Evolutionary conservation across 2,329 filamentous ascomycete genomes (phyloP), one percentile per base, ranked within the genome.

Genomic region (Beauveria caledonica): DNA sequence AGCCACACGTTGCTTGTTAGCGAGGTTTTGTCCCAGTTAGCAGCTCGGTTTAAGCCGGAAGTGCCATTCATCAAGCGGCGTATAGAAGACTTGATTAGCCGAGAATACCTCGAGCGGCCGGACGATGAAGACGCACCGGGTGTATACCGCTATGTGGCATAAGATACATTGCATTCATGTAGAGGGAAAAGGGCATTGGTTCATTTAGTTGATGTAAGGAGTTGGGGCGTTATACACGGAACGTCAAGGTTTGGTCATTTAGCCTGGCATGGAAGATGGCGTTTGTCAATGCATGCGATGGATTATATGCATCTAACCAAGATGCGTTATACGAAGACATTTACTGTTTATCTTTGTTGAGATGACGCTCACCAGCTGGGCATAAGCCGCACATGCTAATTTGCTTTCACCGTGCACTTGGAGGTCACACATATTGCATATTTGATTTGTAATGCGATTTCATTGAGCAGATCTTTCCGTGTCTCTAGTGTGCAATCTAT

Each of bases 51-150:
- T 78, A 87, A 85, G 68, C 89, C 89, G 0, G 88, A 92, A 60
- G 80, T 92, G 40, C 78, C 80, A 33, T 85, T 92, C 75, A 87
- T 93, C 75, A 93, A 93, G 79, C 87, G 85, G 70, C 85, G 86
- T n/a, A 87, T 93, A 62, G 89, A 92, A 71, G 86, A 86, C 64
- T 76, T 93, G 54, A 89, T 93, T 55, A 82, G 85, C 62, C 80
- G 88, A 63, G 89, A 93, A 69, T 93, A 92, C 65, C 77, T 93
- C 21, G 89, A 92, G 74, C 83, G 89, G 4, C 72, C 73, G 6
- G 80, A 88, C 15, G 89, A 91, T 50, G 86, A 85, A 10, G 80
- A 78, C n/a, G 80, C 80, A 33, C 73, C 83, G 6, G 82, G 88
- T 39, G 80, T 81, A 11, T 92, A 92, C 71, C 79, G 82, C 63